These are phyloP conservation scores for Aspergillus sp. DNA, from an alignment of 2,329 filamentous ascomycete species.

Conservation along the genomic window DNA sequence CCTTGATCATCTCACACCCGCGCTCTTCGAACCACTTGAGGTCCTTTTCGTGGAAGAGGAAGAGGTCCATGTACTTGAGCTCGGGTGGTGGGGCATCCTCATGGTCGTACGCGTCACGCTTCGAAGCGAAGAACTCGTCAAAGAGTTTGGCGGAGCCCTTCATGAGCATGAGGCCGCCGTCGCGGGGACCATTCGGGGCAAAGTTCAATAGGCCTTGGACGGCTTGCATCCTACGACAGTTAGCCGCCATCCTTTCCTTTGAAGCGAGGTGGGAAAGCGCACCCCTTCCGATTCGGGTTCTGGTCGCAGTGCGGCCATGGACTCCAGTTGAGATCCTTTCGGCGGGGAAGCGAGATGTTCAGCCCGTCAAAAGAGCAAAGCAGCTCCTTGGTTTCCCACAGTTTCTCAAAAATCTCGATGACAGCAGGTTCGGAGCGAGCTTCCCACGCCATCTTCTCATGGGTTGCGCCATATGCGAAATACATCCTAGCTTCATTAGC, in stretches of 20 bases:
- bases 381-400: conserved; percentile 42
- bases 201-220: conserved; percentile 54
- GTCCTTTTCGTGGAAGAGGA: conserved; percentile 32
- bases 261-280: no score
- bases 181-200: conserved; percentile 50
- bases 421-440: conserved; percentile 47
- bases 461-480: conserved; percentile 40
- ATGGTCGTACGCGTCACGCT: conserved; percentile 9
- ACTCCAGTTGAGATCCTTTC: conserved; percentile 43
- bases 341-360: conserved; percentile 50
- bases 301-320: conserved; percentile 55
- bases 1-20: conserved; percentile 38
- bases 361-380: conserved; percentile 35
- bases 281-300: conserved; percentile 45
- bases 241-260: no score
- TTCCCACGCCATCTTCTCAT: conserved; percentile 53
- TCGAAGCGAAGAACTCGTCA: conserved; percentile 49
- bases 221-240: conserved; percentile 18
- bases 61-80: conserved; percentile 33
- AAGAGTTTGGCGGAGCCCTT: conserved; percentile 48
- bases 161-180: conserved; percentile 54
- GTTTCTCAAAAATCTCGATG: conserved; percentile 47
- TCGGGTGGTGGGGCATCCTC: conserved; percentile 28
- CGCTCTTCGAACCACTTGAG: conserved; percentile 39
- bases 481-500: conserved; percentile 20